These are phyloP conservation scores for Umbelopsis ramanniana DNA, from an alignment of 192 early-diverging fungal genomes.

Conservation along the genomic window DNA sequence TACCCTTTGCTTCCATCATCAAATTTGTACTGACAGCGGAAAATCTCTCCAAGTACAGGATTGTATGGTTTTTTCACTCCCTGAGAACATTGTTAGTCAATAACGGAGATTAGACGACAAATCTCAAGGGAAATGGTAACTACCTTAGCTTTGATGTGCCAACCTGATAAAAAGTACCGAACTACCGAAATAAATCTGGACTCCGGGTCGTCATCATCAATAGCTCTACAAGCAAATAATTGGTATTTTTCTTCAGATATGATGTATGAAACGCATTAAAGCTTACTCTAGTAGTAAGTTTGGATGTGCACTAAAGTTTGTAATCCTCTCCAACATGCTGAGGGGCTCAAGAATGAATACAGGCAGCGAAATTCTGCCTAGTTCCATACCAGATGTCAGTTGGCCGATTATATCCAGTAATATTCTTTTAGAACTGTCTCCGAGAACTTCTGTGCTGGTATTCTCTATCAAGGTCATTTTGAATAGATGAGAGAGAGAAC, in stretches of 20 bases:
- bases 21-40: conserved; percentile 78
- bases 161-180: conserved; percentile 86
- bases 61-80: conserved; percentile 95
- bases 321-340: conserved; percentile 92
- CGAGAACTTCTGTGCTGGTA: conserved; percentile 72
- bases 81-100: conserved; percentile 33
- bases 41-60: conserved; percentile 89
- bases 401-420: conserved; percentile 88
- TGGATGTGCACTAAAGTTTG: conserved; percentile 95
- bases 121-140: neutral
- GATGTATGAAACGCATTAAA: neutral
- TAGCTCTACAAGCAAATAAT: conserved; percentile 55
- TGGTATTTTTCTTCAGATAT: neutral
- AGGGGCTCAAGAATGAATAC: conserved; percentile 95
- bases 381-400: conserved; percentile 87
- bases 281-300: conserved; percentile 76
- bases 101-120: neutral
- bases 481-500: neutral
- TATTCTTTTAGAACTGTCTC: conserved; percentile 81
- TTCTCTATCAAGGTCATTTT: neutral
- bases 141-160: conserved; percentile 92
- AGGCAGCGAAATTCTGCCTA: conserved; percentile 90
- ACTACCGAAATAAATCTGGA: conserved; percentile 83
- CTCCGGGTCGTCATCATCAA: conserved; percentile 67
- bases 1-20: conserved; percentile 66